Base-by-base conservation (phyloP, 495 filamentous ascomycete genomes). In the Evernia prunastri region DNA sequence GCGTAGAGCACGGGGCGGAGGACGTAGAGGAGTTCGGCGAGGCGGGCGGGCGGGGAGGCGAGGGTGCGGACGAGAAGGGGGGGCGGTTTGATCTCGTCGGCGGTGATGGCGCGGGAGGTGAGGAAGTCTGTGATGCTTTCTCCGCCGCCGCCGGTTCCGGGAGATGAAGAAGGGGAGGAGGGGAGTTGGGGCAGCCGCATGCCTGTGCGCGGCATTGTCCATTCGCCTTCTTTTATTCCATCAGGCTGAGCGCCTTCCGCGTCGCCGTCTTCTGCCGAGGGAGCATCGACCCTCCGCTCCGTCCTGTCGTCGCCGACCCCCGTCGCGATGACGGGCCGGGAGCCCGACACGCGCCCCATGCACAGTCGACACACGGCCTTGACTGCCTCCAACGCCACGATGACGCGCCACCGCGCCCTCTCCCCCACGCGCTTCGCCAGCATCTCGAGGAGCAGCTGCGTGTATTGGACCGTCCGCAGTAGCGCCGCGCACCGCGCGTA, bases 181-280 rank as follows among this genome's bases (percentile, higher is more conserved):
- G 94, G 94, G 29, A 98, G 79, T 43, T 80, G 84, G 0, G 95
- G 92, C 39, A 98, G 82, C 11, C 83, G 86, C 56, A 96, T 78
- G 11, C 91, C 90, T 0, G 94, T 98, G 66, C 94, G 85, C 35
- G 92, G 92, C 94, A 98, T 98, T n/a, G 82, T 88, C 89, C 92
- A 98, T 69, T 82, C 85, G 58, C 80, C 79, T 59, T 81, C 78
- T 45, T 75, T 66, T 17, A 65, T 64, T 23, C 51, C 60, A n/a
- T 60, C 36, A 3, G 31, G 13, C 23, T 61, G 27, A 8, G 29
- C 39, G 13, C 43, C 51, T 27, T 73, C 68, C 63, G 76, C 82
- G 58, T 66, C 75, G 67, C 36, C 29, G 9, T 74, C 72, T 33
- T 82, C 82, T 58, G 70, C 11, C 25, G 82, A 74, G 73, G 68